phyloP scores from a whole-genome alignment of 495 filamentous ascomycete species.

The Penicillium angulare region DNA sequence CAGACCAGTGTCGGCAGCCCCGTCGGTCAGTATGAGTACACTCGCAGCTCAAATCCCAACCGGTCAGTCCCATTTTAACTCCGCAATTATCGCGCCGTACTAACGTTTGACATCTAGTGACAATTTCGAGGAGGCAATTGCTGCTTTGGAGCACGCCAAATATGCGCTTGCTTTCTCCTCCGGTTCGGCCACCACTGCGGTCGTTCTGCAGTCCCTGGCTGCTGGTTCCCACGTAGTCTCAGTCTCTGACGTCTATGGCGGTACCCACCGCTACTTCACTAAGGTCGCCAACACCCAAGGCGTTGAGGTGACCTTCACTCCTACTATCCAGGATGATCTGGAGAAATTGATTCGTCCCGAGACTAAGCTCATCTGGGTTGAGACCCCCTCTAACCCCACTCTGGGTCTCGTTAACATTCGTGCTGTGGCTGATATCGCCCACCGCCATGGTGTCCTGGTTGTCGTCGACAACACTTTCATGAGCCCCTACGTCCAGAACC shows the following conservation, averaged over 20 bases:
- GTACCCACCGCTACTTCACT: slow-evolving; percentile 98
- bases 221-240: slow-evolving; percentile 92
- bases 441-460: slow-evolving; percentile 84
- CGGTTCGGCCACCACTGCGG: slow-evolving; percentile 90
- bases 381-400: slow-evolving; percentile 92
- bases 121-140: slow-evolving; percentile 90
- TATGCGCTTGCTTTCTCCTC: slow-evolving; percentile 94
- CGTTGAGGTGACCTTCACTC: slow-evolving; percentile 91
- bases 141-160: slow-evolving; percentile 86
- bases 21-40: slow-evolving; percentile 86
- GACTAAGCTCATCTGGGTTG: slow-evolving; percentile 97
- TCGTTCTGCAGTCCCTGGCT: slow-evolving; percentile 88
- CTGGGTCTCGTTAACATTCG: slow-evolving; percentile 88
- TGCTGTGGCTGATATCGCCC: slow-evolving; percentile 75
- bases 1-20: slow-evolving; percentile 84
- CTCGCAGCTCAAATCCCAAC: slow-evolving; percentile 89
- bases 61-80: slow-evolving; percentile 40
- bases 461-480: slow-evolving; percentile 99
- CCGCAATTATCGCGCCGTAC: background rate
- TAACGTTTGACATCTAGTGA: slow-evolving; percentile 39
- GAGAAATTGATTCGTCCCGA: slow-evolving; percentile 77
- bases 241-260: slow-evolving; percentile 95
- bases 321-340: slow-evolving; percentile 83
- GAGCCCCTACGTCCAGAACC: slow-evolving; percentile 94
- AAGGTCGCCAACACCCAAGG: slow-evolving; percentile 94